Evolutionary conservation across 2,329 filamentous ascomycete genomes (phyloP), one percentile per base, ranked within the genome.

Genomic region (Penicillium sp.): DNA sequence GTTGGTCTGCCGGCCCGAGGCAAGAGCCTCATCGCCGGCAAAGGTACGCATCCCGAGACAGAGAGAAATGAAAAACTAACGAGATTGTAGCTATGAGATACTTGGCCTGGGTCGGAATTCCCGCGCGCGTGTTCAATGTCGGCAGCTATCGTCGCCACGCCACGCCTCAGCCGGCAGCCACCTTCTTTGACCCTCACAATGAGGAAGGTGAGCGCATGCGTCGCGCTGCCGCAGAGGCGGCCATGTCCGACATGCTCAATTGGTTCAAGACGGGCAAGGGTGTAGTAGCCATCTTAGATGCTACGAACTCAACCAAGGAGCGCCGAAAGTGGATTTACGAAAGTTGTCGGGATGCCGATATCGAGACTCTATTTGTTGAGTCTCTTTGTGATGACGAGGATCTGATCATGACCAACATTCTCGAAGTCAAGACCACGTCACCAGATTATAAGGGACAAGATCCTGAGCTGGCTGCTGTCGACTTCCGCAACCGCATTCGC

Each of bases 11-110:
- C 94, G 50, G 94, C 94, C 56, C 83, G 94, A 64, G 94, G 94
- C 68, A 99, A 99, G 82, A 96, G 90, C 78, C 85, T 96, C 73
- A 97, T 99, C 71, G 93, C 94, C 63, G 91, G 95, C 69, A 96
- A 96, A 84, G 91, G 92, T 94, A 79, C 67, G 78, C 23, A 16
- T 15, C 31, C 12, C 16, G 26, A 24, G 15, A 21, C 2, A 15
- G 16, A 2, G 16, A 26, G 13, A 39, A 42, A 18, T 26, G 34
- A 39, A 56, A 56, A 44, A 51, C 49, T 62, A 42, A 66, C 43
- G 39, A n/a, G 6, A 28, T 18, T 43, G 4, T 34, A 94, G 90
- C 91, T 56, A 88, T 94, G 72, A 87, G 94, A 55, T 99, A 99
- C 75, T 85, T 99, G 33, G 89, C 89, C 72, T 99, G 94, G 94